phyloP scores from a whole-genome alignment of 441 rosid species.

The Jatropha multifida region DNA sequence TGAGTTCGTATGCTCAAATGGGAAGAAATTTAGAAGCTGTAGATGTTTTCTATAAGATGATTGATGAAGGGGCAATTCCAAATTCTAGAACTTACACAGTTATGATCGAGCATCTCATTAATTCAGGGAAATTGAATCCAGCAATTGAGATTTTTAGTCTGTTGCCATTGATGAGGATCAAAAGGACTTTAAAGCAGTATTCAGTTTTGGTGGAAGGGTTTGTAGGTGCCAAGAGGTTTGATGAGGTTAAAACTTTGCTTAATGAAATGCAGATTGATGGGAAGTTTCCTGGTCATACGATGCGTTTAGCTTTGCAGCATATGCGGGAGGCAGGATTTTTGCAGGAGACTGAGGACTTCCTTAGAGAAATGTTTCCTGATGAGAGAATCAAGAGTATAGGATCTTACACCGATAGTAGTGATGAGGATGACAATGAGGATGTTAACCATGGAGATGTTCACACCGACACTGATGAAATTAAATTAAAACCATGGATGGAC shows the following conservation, averaged over 20 bases:
- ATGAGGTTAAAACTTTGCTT: constrained; percentile 52
- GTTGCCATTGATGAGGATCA: constrained; percentile 80
- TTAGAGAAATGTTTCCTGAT: constrained; percentile 66
- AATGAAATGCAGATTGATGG: constrained; percentile 71
- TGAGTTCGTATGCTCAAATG: constrained; percentile 44
- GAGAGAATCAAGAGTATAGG: constrained; percentile 54
- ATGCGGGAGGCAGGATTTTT: constrained; percentile 66
- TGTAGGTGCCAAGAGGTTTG: constrained; percentile 45
- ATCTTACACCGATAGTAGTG: constrained; percentile 35
- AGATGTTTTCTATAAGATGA: constrained; percentile 46
- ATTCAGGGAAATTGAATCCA: constrained; percentile 50
- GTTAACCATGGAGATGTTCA: constrained; percentile 18
- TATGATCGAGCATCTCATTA: constrained; percentile 72
- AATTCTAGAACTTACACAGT: constrained; percentile 82
- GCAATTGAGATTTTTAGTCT: constrained; percentile 58
- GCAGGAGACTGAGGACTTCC: constrained; percentile 43
- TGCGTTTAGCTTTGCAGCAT: constrained; percentile 50
- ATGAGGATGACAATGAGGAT: constrained; percentile 32
- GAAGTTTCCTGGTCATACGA: constrained; percentile 55
- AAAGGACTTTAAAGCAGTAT: constrained; percentile 69
- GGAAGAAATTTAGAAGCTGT: constrained; percentile 54
- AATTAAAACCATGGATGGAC: constrained; percentile 81
- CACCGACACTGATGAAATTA: constrained; percentile 32
- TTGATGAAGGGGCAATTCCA: constrained; percentile 69
- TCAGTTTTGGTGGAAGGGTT: constrained; percentile 54